A percentile compares a stretch with the other conserved stretches of the same genome.
Evolutionary conservation across 2,329 filamentous ascomycete genomes (phyloP).

Genomic region (Ceratocystis huliohia): DNA sequence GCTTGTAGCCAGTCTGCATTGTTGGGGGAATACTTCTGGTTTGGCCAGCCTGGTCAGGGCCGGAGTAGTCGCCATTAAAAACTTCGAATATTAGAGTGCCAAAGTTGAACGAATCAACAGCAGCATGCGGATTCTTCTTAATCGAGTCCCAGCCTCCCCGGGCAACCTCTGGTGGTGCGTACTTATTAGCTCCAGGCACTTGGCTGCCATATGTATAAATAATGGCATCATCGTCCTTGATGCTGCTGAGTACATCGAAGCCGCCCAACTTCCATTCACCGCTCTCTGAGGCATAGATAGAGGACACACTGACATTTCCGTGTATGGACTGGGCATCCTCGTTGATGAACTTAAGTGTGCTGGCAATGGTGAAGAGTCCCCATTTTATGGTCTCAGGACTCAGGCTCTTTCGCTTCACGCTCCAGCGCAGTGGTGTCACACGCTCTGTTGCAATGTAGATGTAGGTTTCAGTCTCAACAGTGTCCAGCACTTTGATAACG

Average conservation of each 20-base stretch:
- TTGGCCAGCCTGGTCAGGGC: conserved; percentile 67
- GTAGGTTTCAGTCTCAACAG: conserved; percentile 87
- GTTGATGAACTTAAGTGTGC: conserved; percentile 93
- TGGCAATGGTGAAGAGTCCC: conserved; percentile 78
- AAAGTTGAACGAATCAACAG: conserved; percentile 77
- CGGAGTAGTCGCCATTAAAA: conserved; percentile 74
- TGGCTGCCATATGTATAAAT: conserved; percentile 88
- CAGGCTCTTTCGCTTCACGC: conserved; percentile 74
- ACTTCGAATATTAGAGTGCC: conserved; percentile 77
- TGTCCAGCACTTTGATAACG: conserved; percentile 86
- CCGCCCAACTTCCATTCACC: conserved; percentile 96
- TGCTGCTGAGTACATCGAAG: conserved; percentile 83
- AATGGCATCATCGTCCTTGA: conserved; percentile 89
- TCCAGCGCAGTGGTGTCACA: conserved; percentile 75
- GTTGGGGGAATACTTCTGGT: conserved; percentile 73
- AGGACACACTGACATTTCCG: conserved; percentile 70
- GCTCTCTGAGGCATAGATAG: conserved; percentile 86
- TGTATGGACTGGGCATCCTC: conserved; percentile 85
- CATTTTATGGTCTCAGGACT: conserved; percentile 92
- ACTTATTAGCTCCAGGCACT: conserved; percentile 71
- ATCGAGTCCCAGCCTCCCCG: conserved; percentile 85
- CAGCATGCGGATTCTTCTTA: conserved; percentile 66
- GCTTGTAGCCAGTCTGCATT: conserved; percentile 87
- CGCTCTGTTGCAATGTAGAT: conserved; percentile 95
- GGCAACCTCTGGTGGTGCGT: conserved; percentile 74